Evolutionary conservation across 2,329 filamentous ascomycete species (phyloP).

Genomic region (Diplodia seriata): DNA sequence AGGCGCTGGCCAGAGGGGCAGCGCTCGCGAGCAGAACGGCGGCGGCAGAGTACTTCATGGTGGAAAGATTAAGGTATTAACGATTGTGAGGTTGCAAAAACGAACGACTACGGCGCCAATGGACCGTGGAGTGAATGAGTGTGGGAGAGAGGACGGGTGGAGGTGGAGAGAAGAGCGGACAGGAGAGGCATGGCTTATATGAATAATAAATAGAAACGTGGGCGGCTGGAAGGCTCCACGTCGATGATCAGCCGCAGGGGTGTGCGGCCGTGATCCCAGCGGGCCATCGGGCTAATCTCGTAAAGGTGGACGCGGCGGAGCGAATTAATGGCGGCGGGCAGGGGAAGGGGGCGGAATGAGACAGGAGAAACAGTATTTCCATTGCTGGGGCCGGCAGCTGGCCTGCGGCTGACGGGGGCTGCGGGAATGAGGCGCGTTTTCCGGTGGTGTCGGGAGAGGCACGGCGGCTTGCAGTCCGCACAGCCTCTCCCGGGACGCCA

Average conservation of each 20-base stretch:
- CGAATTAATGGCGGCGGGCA: background rate
- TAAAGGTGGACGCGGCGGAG: slow-evolving; percentile 18
- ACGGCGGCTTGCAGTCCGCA: slow-evolving; percentile 8
- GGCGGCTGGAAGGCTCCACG: slow-evolving; percentile 10
- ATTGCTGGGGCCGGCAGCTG: background rate
- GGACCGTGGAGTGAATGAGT: slow-evolving; percentile 10
- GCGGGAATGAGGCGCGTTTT: background rate
- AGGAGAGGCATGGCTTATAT: background rate
- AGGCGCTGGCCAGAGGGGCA: slow-evolving; percentile 43
- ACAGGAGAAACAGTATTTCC: slow-evolving; percentile 30
- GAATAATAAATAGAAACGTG: slow-evolving; percentile 33
- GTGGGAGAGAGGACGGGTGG: slow-evolving; percentile 11
- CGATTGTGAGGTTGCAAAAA: slow-evolving; percentile 17
- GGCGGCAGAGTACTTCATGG: slow-evolving; percentile 32
- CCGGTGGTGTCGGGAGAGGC: slow-evolving; percentile 28
- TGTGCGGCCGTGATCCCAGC: slow-evolving; percentile 22
- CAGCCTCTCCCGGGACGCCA: slow-evolving; percentile 27
- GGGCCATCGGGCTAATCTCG: slow-evolving; percentile 31
- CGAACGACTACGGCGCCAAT: slow-evolving; percentile 29
- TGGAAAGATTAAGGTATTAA: slow-evolving; percentile 26
- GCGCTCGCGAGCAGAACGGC: slow-evolving; percentile 34
- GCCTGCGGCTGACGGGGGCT: background rate
- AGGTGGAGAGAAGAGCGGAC: slow-evolving; percentile 12
- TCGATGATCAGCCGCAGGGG: slow-evolving; percentile 30
- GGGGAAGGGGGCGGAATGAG: slow-evolving; percentile 4